Conservation (phyloP, 306 rosid species). For the Erythrophleum fordii region DNA sequence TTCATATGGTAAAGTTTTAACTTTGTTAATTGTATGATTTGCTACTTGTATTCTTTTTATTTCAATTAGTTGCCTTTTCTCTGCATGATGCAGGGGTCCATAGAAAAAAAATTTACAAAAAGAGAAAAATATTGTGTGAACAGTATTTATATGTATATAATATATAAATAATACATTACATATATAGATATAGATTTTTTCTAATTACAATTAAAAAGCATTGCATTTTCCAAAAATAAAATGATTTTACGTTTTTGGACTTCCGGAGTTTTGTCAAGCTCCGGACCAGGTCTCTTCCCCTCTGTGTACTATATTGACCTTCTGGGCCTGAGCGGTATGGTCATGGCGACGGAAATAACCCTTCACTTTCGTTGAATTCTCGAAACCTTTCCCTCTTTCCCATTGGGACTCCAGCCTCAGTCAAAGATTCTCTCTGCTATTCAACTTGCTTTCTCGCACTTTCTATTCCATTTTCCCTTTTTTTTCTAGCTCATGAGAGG, state of each 20-base stretch:
- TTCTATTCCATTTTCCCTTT: constrained; percentile 32
- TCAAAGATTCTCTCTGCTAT: constrained; percentile 39
- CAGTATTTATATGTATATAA: too few species aligned
- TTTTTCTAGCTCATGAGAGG: constrained; percentile 35
- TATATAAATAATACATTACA: too few species aligned
- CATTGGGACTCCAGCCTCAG: constrained; percentile 43
- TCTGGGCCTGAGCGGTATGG: neutral
- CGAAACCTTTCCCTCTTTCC: constrained; percentile 20
- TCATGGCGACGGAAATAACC: constrained; percentile 42
- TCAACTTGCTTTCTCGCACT: constrained; percentile 36
- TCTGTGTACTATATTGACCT: neutral
- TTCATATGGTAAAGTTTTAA: too few species aligned
- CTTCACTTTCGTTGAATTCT: constrained; percentile 33
- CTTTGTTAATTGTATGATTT: too few species aligned
- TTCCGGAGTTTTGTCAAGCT: neutral
- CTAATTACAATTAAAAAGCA: too few species aligned
- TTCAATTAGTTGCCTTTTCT: too few species aligned
- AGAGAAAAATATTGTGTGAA: too few species aligned
- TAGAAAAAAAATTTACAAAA: too few species aligned
- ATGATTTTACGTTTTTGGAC: neutral
- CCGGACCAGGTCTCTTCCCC: neutral
- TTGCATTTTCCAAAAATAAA: too few species aligned
- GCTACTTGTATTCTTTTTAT: too few species aligned
- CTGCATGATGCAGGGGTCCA: too few species aligned
- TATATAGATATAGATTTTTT: too few species aligned